A percentile compares a stretch with the other conserved stretches of the same genome.
Evolutionary conservation across 768 basidiomycete genomes (phyloP).

Genomic region (Hysterangium stoloniferum): DNA sequence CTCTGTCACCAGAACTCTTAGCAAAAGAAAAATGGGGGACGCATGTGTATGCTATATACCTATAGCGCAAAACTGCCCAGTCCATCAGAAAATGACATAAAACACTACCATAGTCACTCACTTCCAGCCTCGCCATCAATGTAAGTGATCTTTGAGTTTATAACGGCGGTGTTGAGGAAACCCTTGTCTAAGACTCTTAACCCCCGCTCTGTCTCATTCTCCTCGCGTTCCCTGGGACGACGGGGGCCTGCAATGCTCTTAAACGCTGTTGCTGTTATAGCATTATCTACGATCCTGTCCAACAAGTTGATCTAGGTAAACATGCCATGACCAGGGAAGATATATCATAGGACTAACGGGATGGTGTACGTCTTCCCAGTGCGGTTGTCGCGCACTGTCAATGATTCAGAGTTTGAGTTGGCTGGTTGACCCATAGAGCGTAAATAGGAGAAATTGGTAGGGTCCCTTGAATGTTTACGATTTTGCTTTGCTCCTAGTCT

Average conservation of each 20-base stretch:
- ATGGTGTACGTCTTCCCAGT: conserved; percentile 72
- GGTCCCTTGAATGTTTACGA: too few relatives aligned
- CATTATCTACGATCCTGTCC: conserved; percentile 69
- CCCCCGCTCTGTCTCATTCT: conserved; percentile 80
- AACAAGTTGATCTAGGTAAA: neutral
- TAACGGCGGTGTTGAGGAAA: conserved; percentile 77
- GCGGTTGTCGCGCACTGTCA: conserved; percentile 77
- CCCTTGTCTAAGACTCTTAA: conserved; percentile 73
- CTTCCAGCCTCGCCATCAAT: conserved; percentile 86
- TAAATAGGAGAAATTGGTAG: too few relatives aligned
- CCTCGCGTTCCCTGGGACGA: conserved; percentile 54
- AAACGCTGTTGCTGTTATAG: conserved; percentile 73
- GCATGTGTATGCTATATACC: conserved; percentile 31
- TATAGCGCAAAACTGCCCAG: conserved; percentile 56
- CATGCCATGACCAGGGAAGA: neutral
- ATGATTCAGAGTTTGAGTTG: conserved; percentile 19
- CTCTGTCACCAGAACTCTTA: conserved; percentile 34
- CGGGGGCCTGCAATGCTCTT: conserved; percentile 59
- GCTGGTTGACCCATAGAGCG: conserved; percentile 1
- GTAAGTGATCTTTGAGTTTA: conserved; percentile 76
- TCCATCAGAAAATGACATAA: neutral
- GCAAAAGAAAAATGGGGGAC: neutral
- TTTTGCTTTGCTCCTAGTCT: too few relatives aligned
- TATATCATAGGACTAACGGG: conserved; percentile 42
- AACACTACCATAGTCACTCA: conserved; percentile 20